Base-by-base conservation (phyloP, 2,329 filamentous ascomycete species). In the Cercospora janseana region DNA sequence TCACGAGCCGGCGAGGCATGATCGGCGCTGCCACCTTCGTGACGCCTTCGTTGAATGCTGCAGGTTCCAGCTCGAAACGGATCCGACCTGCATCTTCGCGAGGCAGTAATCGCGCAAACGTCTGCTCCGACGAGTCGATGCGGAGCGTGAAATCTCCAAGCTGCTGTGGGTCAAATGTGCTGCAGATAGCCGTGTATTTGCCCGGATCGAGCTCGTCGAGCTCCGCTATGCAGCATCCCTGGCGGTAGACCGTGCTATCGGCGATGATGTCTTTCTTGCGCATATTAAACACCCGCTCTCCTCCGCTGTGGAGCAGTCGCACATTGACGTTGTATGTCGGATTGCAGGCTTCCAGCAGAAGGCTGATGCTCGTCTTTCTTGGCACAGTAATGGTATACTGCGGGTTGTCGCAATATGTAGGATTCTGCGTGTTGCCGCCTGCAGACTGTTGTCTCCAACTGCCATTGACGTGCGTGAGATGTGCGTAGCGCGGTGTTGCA, bases 181-280 rank as follows among this genome's bases (percentile, higher is more conserved):
- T 95, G 66, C 87, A 92, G 5, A 96, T 86, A 49, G 95, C 78
- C 0, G 88, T 96, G 68, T 97, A 98, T 0, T 77, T 77, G 0
- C 92, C 92, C 1, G 81, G 72, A 29, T 83, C 81, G 13, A 95
- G 72, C 15, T 73, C 63, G 62, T 68, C 59, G 5, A 80, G 72
- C 55, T 87, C 80, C 2, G 86, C 83, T 24, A 90, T 75, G 3
- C 87, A 87, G 65, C 86, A 88, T 21, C 87, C 86, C 21, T 85
- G 83, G 41, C 87, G 83, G 69, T 98, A 96, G 59, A 95, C 89
- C n/a, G 88, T 88, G 26, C 88, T 94, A 49, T 88, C 85, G 16
- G 81, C 80, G 18, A 94, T 79, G 29, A 97, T 81, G 64, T 96
- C 91, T 59, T 87, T 83, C 57, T 81, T 76, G 41, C 83, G 79